Base-by-base conservation (phyloP, 2,329 filamentous ascomycete species). In the Talaromyces marneffei region DNA sequence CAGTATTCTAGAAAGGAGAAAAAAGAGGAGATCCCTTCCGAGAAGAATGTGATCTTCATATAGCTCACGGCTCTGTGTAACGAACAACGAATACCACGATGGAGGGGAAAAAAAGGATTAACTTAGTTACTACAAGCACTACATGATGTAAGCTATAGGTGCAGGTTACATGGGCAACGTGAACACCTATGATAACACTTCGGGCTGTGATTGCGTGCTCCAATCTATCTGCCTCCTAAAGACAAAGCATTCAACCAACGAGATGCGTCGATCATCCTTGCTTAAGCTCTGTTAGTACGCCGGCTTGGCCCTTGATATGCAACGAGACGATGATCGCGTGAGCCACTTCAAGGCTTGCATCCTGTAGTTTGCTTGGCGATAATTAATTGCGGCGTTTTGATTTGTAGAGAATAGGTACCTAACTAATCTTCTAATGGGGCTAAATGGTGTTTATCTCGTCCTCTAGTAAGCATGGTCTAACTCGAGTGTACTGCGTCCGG, bases 181-280 rank as follows among this genome's bases (percentile, higher is more conserved):
- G 31, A 52, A 33, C n/a, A 2, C 5, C 2, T n/a, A 33, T 62
- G 60, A 62, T 62, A 62, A 62, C 60, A 62, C 37, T 52, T 20
- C 55, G 55, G 46, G 23, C 55, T 62, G 55, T 53, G 56, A 62
- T 62, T 62, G 60, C 60, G 60, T 62, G 60, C 60, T 62, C 53
- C 14, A 31, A 18, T 37, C 14, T 18, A 39, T 55, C 33, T 18
- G n/a, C n/a, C n/a, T n/a, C n/a, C n/a, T n/a, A n/a, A n/a, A n/a
- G n/a, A 20, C 25, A 12, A 35, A 25, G 33, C 31, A 29, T 29
- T 18, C 31, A 18, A n/a, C 31, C 33, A 55, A 55, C 52, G 35
- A 55, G 5, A 55, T 12, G 33, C 18, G 20, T 4, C 20, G 52
- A 55, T 18, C 27, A 53, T 6, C 50, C 29, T 53, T 2, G 6